A percentile compares a stretch with the other conserved stretches of the same genome.
These are phyloP conservation scores for Fusarium devonianum DNA, from an alignment of 2,329 filamentous ascomycete genomes.

Conservation along the genomic window DNA sequence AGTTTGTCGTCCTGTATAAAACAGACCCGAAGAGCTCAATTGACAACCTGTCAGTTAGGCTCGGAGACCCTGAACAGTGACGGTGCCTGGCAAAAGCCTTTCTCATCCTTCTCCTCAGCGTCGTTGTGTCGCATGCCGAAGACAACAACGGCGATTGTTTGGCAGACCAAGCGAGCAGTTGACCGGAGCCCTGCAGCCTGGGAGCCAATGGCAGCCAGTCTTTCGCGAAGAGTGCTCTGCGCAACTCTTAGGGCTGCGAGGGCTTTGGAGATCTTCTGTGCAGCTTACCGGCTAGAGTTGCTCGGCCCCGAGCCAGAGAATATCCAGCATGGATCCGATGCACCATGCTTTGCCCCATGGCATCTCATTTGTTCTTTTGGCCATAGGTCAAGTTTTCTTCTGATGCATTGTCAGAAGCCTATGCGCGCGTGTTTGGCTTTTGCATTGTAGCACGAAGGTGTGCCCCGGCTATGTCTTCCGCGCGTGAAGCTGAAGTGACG, in stretches of 20 bases:
- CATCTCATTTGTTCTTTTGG: neutral
- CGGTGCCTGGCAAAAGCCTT: conserved; percentile 1
- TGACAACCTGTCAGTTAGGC: too few relatives aligned
- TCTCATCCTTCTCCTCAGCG: too few relatives aligned
- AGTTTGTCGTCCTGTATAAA: too few relatives aligned
- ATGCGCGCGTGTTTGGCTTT: conserved; percentile 10
- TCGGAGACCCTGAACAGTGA: conserved; percentile 4
- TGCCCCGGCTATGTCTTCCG: conserved; percentile 19
- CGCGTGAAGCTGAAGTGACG: conserved; percentile 19
- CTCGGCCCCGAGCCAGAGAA: neutral
- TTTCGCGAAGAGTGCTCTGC: conserved; percentile 30
- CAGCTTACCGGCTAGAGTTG: conserved; percentile 20
- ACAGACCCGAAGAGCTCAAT: too few relatives aligned
- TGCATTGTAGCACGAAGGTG: conserved; percentile 17
- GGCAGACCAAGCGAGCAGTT: conserved; percentile 37
- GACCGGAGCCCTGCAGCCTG: conserved; percentile 22
- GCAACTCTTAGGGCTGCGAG: conserved; percentile 8
- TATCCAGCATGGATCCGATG: conserved; percentile 1
- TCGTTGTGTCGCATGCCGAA: conserved; percentile 14
- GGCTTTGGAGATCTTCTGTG: neutral
- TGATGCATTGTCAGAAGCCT: conserved; percentile 1
- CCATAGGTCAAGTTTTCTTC: neutral
- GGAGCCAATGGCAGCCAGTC: conserved; percentile 29
- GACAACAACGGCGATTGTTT: conserved; percentile 29
- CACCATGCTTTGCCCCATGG: neutral